A percentile compares a stretch with the other conserved stretches of the same genome.
Conservation (phyloP, 768 basidiomycete species). For the Thelephora aurantiotincta region DNA sequence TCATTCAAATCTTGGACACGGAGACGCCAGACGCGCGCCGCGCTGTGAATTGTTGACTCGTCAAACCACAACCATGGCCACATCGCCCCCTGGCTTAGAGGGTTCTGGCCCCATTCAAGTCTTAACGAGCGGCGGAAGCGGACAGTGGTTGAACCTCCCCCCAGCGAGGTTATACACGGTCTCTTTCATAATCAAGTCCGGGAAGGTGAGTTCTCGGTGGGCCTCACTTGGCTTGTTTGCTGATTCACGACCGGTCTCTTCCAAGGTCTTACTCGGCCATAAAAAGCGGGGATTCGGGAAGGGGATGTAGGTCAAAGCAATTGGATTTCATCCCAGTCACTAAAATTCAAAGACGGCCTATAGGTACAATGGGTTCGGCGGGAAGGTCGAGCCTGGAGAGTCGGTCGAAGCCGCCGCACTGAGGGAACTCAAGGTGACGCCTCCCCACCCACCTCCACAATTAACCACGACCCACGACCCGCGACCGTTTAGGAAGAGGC, state of each 20-base stretch:
- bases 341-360: neutral
- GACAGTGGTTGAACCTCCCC: constrained; percentile 32
- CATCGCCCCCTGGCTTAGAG: constrained; percentile 4
- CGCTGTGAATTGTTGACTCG: neutral
- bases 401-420: constrained; percentile 51
- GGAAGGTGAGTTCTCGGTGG: constrained; percentile 7
- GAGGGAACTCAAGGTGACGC: constrained; percentile 52
- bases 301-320: constrained; percentile 29
- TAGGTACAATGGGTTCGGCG: constrained; percentile 84
- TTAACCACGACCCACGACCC: neutral
- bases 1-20: neutral
- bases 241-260: constrained; percentile 16
- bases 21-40: too few relatives aligned
- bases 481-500: constrained; percentile 56
- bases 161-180: constrained; percentile 46
- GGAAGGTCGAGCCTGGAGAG: constrained; percentile 72
- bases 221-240: too few relatives aligned
- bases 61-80: neutral
- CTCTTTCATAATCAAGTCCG: constrained; percentile 45
- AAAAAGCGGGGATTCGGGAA: constrained; percentile 72
- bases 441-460: neutral
- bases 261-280: constrained; percentile 58
- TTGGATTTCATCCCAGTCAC: neutral
- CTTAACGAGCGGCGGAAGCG: constrained; percentile 2
- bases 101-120: constrained; percentile 2